phyloP scores from a whole-genome alignment of 2,329 filamentous ascomycete genomes.

The Rhynchosporium secalis region DNA sequence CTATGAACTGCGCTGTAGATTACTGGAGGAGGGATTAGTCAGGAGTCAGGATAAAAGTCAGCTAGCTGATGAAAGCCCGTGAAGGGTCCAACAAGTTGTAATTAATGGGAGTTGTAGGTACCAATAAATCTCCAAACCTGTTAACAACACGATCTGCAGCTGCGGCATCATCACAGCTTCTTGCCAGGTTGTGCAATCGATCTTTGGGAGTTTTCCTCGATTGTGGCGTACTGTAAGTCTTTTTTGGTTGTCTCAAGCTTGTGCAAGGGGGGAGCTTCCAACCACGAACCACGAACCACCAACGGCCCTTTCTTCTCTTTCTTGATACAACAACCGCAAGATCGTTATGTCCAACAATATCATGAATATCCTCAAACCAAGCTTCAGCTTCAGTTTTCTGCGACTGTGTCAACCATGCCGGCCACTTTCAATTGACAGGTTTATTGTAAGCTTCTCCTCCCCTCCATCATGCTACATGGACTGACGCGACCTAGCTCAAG shows the following conservation, averaged over 20 bases:
- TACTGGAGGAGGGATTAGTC: too few species aligned
- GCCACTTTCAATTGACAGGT: not conserved
- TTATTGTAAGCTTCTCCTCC: constrained; percentile 7
- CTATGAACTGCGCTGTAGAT: too few species aligned
- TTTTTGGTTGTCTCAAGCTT: not conserved
- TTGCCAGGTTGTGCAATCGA: too few species aligned
- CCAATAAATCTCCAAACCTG: too few species aligned
- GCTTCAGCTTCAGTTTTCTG: not conserved
- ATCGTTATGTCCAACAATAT: not conserved
- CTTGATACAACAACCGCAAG: not conserved
- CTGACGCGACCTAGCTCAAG: constrained; percentile 9
- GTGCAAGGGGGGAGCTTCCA: constrained; percentile 3
- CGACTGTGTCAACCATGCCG: not conserved
- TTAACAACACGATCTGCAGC: not conserved
- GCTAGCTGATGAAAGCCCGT: too few species aligned
- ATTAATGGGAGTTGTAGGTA: too few species aligned
- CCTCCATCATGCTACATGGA: not conserved
- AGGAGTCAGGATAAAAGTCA: too few species aligned
- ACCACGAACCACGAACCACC: not conserved
- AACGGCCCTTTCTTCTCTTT: too few species aligned
- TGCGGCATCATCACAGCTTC: too few species aligned
- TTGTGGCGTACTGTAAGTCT: not conserved
- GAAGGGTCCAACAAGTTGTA: too few species aligned
- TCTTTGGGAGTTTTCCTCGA: too few species aligned
- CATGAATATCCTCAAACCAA: not conserved